phyloP scores from a whole-genome alignment of 257 asterid species.

The Linderniella brevidens region DNA sequence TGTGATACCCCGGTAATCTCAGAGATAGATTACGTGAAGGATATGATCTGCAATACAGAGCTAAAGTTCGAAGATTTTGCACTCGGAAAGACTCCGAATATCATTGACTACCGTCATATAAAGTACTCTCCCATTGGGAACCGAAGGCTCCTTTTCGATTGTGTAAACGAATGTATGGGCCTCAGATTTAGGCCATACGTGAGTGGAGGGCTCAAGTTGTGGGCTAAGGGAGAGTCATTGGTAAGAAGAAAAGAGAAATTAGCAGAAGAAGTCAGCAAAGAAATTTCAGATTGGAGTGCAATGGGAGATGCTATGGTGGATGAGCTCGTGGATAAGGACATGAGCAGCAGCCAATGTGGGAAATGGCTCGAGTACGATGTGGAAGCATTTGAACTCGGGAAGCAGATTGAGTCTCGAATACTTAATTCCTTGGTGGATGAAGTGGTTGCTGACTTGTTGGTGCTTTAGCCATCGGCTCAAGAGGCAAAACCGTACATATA shows the following conservation, averaged over 20 bases:
- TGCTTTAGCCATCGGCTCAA: constrained; percentile 17
- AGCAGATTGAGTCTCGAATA: constrained; percentile 44
- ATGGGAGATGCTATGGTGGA: constrained; percentile 61
- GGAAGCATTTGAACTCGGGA: constrained; percentile 72
- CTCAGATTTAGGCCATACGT: constrained; percentile 30
- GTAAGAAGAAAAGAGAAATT: constrained; percentile 34
- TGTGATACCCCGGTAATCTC: constrained; percentile 15
- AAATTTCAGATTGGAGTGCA: constrained; percentile 42
- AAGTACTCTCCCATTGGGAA: constrained; percentile 16
- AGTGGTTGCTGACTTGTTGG: constrained; percentile 48
- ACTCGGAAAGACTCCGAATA: constrained; percentile 24
- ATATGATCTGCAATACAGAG: constrained; percentile 39
- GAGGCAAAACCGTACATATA: not conserved
- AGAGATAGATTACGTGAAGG: constrained; percentile 55
- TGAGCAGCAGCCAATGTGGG: constrained; percentile 67
- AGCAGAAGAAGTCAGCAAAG: constrained; percentile 50
- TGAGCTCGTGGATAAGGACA: constrained; percentile 81
- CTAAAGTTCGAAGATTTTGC: constrained; percentile 44
- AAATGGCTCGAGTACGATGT: constrained; percentile 70
- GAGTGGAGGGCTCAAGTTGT: constrained; percentile 33
- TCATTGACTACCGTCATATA: constrained; percentile 25
- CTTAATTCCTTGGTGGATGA: constrained; percentile 66
- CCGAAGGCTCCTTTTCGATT: constrained; percentile 45
- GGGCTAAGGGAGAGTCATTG: constrained; percentile 40
- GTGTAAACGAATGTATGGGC: constrained; percentile 53